These are phyloP conservation scores for Hypholoma sublateritium DNA, from an alignment of 768 basidiomycete genomes.

Conservation along the genomic window DNA sequence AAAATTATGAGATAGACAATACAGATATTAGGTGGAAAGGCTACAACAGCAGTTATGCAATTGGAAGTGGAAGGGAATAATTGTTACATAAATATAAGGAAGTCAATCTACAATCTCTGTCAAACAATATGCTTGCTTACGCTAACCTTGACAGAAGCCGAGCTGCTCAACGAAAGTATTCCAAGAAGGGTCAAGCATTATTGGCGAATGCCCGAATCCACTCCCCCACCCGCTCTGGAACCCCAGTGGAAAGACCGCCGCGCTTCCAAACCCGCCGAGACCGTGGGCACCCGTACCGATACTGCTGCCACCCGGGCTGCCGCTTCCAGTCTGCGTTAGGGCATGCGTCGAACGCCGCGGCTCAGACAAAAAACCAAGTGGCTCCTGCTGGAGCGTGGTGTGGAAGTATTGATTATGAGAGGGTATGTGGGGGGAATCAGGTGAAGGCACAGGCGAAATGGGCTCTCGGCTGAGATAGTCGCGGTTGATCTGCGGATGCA, in stretches of 20 bases:
- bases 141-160: slow-evolving; percentile 36
- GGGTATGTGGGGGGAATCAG: not conserved
- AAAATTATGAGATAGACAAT: too few species aligned
- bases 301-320: not conserved
- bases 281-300: too few species aligned
- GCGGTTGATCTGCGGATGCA: not conserved
- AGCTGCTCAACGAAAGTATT: slow-evolving; percentile 69
- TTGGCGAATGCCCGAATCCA: slow-evolving; percentile 12
- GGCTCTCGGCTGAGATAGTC: not conserved
- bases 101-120: too few species aligned
- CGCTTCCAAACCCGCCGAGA: not conserved
- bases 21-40: too few species aligned
- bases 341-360: not conserved
- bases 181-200: slow-evolving; percentile 60
- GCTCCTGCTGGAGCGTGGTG: not conserved
- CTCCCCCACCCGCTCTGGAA: slow-evolving; percentile 19
- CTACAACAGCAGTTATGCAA: too few species aligned
- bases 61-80: too few species aligned
- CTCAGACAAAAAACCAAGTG: not conserved
- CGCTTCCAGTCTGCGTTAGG: not conserved
- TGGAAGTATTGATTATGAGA: slow-evolving; percentile 1
- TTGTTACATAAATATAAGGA: too few species aligned
- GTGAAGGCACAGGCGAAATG: not conserved
- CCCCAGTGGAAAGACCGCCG: not conserved
- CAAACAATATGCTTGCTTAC: not conserved